A percentile compares a stretch with the other conserved stretches of the same genome.
Conservation (phyloP, 768 basidiomycete genomes). For the Boletellus ananas region DNA sequence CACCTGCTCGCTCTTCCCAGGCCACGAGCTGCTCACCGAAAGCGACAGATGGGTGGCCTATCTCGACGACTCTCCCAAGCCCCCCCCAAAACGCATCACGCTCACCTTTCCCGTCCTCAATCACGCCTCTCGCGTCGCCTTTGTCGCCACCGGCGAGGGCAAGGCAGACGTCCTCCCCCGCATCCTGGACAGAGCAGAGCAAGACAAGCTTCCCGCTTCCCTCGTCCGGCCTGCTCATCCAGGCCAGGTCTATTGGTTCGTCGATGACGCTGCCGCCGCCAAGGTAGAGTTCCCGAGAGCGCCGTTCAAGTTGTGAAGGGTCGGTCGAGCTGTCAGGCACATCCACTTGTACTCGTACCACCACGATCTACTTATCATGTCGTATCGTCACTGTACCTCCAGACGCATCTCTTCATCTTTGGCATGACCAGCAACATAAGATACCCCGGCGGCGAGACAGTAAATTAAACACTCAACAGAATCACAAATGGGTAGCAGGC, state of each 20-base stretch:
- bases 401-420: constrained; percentile 1
- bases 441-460: constrained; percentile 20
- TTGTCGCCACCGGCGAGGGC: constrained; percentile 79
- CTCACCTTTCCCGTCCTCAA: constrained; percentile 90
- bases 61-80: constrained; percentile 92
- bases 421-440: constrained; percentile 22
- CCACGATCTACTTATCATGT: constrained; percentile 13
- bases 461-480: constrained; percentile 35
- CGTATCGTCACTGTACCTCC: constrained; percentile 13
- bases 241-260: constrained; percentile 93
- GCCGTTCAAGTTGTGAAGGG: constrained; percentile 49
- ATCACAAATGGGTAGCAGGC: constrained; percentile 33
- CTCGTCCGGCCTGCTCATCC: constrained; percentile 73
- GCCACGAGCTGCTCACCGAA: constrained; percentile 80
- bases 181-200: constrained; percentile 79
- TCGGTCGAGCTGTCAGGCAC: constrained; percentile 1
- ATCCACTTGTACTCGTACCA: constrained; percentile 26
- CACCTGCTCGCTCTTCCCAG: constrained; percentile 95
- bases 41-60: constrained; percentile 93
- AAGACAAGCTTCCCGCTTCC: constrained; percentile 70
- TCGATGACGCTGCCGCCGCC: constrained; percentile 76
- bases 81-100: constrained; percentile 85
- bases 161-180: constrained; percentile 73
- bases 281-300: constrained; percentile 58
- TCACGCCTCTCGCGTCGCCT: constrained; percentile 82